Percentiles rank a stretch among this genome's conserved stretches.
Evolutionary conservation across 257 asterid species (phyloP).

Genomic region (Solanum dulcamara): DNA sequence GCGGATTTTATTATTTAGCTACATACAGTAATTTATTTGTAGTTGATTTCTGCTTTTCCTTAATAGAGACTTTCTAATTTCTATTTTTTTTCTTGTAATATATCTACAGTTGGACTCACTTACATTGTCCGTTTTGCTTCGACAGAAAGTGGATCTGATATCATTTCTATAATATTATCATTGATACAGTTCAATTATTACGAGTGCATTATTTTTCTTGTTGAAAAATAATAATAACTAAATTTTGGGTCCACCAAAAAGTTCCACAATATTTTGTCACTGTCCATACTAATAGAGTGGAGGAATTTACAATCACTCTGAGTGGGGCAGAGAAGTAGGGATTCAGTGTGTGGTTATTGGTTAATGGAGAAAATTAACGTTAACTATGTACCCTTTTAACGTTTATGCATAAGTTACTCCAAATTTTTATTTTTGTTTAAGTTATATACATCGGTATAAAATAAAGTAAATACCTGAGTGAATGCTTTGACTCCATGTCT

Average conservation of each 20-base stretch:
- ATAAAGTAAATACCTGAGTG: conserved; percentile 17
- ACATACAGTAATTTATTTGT: not conserved
- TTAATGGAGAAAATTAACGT: not conserved
- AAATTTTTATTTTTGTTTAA: not conserved
- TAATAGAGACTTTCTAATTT: not conserved
- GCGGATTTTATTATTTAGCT: not conserved
- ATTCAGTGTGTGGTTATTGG: not conserved
- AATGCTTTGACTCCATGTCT: conserved; percentile 42
- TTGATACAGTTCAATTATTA: not conserved
- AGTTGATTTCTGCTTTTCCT: not conserved
- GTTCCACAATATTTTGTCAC: not conserved
- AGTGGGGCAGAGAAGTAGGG: not conserved
- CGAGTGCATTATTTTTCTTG: not conserved
- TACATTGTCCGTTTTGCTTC: not conserved
- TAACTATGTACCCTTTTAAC: not conserved
- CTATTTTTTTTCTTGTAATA: not conserved
- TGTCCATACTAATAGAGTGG: not conserved
- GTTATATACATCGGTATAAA: not conserved
- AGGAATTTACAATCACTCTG: not conserved
- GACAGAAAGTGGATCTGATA: not conserved
- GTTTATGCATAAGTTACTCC: not conserved
- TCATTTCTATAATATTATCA: not conserved
- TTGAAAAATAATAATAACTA: not conserved
- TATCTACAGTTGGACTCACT: not conserved
- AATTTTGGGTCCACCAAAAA: not conserved